Percentiles rank a stretch among this genome's conserved stretches.
Evolutionary conservation across 2,329 filamentous ascomycete species (phyloP).

Genomic region (Trichoderma lentiforme): DNA sequence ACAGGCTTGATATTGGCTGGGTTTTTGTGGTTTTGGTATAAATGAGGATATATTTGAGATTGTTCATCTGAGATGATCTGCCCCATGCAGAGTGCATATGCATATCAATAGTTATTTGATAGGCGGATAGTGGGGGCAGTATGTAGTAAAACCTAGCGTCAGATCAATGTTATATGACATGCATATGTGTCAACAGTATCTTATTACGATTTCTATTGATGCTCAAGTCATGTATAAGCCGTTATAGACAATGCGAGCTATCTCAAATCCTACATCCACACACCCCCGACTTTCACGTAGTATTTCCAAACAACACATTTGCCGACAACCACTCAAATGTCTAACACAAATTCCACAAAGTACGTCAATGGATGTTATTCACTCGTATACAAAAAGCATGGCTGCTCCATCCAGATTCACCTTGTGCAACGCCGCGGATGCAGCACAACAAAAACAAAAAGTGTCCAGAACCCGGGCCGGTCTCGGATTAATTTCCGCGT

Average conservation of each 20-base stretch:
- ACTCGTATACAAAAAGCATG: background rate
- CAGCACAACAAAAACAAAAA: too few relatives aligned
- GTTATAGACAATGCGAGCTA: background rate
- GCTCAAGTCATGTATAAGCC: background rate
- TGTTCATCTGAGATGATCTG: background rate
- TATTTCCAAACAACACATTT: background rate
- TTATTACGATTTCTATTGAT: background rate
- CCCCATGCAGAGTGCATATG: background rate
- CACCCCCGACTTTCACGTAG: background rate
- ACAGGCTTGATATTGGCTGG: background rate
- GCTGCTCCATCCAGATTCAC: background rate
- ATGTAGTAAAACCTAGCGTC: background rate
- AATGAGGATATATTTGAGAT: background rate
- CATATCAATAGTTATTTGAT: background rate
- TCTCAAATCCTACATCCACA: background rate
- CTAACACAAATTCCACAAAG: background rate
- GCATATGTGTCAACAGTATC: too few relatives aligned
- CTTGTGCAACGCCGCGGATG: background rate
- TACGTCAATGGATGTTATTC: background rate
- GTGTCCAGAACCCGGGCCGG: background rate
- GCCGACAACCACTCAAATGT: background rate
- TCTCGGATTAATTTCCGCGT: background rate
- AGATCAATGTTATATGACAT: background rate
- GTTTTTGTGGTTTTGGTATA: background rate
- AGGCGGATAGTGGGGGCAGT: background rate